Percentiles rank a stretch among this genome's conserved stretches.
Evolutionary conservation across 768 basidiomycete genomes (phyloP).

Genomic region (Rhodotorula diobovata): DNA sequence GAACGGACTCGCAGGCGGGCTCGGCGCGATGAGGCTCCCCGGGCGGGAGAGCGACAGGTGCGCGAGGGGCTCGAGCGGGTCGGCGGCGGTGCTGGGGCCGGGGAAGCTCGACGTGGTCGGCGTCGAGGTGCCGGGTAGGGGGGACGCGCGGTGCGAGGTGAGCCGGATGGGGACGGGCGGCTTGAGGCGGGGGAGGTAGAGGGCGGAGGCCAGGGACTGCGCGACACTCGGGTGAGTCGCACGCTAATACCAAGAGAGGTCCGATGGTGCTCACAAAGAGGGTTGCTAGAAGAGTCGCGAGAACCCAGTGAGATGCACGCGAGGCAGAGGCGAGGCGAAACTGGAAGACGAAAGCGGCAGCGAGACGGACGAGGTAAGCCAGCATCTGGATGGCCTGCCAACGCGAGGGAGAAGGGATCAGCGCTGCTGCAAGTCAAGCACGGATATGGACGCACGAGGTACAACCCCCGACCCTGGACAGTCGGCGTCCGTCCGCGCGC

Average conservation of each 20-base stretch:
- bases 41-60: constrained; percentile 21
- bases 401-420: too few species aligned
- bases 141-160: neutral
- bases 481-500: neutral
- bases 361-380: neutral
- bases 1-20: neutral
- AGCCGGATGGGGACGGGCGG: constrained; percentile 8
- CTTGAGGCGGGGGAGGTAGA: constrained; percentile 4
- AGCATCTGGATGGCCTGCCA: neutral
- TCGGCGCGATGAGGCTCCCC: neutral
- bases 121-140: neutral
- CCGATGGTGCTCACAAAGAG: too few species aligned
- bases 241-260: too few species aligned
- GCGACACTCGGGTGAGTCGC: too few species aligned
- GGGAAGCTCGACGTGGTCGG: neutral
- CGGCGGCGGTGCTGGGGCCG: neutral
- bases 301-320: too few species aligned
- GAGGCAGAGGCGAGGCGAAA: neutral
- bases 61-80: constrained; percentile 27
- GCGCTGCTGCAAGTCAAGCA: too few species aligned
- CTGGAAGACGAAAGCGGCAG: neutral
- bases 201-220: constrained; percentile 20
- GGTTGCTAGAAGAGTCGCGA: neutral
- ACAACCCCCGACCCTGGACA: neutral
- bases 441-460: neutral